phyloP scores from a whole-genome alignment of 2,329 filamentous ascomycete genomes.

The Nemania serpens region DNA sequence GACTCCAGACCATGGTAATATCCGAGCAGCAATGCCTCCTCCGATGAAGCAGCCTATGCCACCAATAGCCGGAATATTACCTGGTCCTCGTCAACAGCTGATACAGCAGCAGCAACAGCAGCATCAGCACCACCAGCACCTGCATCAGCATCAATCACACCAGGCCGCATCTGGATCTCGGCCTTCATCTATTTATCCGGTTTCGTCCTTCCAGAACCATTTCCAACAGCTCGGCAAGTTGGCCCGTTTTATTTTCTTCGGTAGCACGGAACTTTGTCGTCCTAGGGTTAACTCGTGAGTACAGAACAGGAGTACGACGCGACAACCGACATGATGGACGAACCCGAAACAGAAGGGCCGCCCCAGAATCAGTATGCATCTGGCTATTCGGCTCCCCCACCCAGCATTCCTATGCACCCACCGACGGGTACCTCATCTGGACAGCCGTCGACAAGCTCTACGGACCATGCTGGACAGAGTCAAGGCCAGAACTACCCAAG shows the following conservation, averaged over 20 bases:
- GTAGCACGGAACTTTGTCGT: conserved; percentile 64
- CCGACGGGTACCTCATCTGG: conserved; percentile 46
- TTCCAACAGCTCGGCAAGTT: conserved; percentile 94
- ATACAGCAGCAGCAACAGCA: conserved; percentile 40
- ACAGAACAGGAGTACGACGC: conserved; percentile 97
- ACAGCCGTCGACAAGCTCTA: conserved; percentile 43
- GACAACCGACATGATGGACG: conserved; percentile 85
- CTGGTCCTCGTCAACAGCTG: conserved; percentile 44
- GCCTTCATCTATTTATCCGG: conserved; percentile 68
- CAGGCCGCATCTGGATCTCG: conserved; percentile 49
- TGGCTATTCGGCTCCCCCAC: conserved; percentile 53
- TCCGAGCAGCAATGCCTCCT: conserved; percentile 47
- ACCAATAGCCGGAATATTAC: conserved; percentile 44
- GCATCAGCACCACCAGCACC: conserved; percentile 21
- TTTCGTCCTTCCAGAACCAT: conserved; percentile 85
- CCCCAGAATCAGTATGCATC: conserved; percentile 69
- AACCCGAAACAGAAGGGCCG: conserved; percentile 72
- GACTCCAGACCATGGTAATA: conserved; percentile 53
- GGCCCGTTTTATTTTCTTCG: conserved; percentile 52
- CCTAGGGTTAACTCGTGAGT: conserved; percentile 69
- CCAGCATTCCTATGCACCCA: conserved; percentile 47
- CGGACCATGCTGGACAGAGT: conserved; percentile 39
- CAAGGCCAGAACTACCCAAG: conserved; percentile 59
- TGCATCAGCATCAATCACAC: conserved; percentile 17
- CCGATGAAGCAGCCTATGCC: conserved; percentile 48